A percentile compares a stretch with the other conserved stretches of the same genome.
phyloP scores from a whole-genome alignment of 805 yeast genomes.

The Metschnikowia continentalis region DNA sequence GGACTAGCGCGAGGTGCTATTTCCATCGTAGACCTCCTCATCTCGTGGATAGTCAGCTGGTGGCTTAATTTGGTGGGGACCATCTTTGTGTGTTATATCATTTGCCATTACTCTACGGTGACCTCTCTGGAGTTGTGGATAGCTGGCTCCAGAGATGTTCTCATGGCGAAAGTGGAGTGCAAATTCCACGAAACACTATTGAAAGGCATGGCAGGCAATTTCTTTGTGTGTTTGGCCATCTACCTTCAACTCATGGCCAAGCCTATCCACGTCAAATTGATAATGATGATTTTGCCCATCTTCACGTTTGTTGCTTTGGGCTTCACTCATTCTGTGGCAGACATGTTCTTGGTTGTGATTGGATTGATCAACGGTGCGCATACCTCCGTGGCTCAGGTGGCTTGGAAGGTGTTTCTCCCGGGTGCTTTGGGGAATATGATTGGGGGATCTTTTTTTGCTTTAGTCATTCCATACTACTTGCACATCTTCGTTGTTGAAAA shows the following conservation, averaged over 20 bases:
- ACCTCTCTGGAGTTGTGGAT: slow-evolving; percentile 39
- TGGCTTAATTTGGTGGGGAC: slow-evolving; percentile 61
- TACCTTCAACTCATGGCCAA: slow-evolving; percentile 75
- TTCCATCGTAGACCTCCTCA: slow-evolving; percentile 53
- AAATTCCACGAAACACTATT: slow-evolving; percentile 61
- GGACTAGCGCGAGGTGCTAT: slow-evolving; percentile 71
- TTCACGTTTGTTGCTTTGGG: slow-evolving; percentile 78
- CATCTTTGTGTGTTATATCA: slow-evolving; percentile 61
- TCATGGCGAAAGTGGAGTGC: slow-evolving; percentile 38
- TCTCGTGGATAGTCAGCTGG: slow-evolving; percentile 68
- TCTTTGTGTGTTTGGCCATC: slow-evolving; percentile 70
- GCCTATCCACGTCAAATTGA: slow-evolving; percentile 70
- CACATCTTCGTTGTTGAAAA: slow-evolving; percentile 70
- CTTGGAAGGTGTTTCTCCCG: slow-evolving; percentile 72
- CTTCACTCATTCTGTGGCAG: slow-evolving; percentile 78
- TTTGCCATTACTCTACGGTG: slow-evolving; percentile 54
- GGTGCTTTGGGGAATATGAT: slow-evolving; percentile 71
- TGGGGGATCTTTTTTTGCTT: slow-evolving; percentile 71
- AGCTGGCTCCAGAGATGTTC: slow-evolving; percentile 46
- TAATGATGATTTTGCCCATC: slow-evolving; percentile 62
- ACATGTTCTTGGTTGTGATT: slow-evolving; percentile 64
- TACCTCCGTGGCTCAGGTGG: slow-evolving; percentile 56
- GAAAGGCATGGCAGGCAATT: slow-evolving; percentile 74
- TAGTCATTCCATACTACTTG: slow-evolving; percentile 65
- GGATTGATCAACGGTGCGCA: slow-evolving; percentile 68